Evolutionary conservation across 176 grass and related monocot species (phyloP), one percentile per base, ranked within the genome.

Genomic region (Elymus sibiricus): DNA sequence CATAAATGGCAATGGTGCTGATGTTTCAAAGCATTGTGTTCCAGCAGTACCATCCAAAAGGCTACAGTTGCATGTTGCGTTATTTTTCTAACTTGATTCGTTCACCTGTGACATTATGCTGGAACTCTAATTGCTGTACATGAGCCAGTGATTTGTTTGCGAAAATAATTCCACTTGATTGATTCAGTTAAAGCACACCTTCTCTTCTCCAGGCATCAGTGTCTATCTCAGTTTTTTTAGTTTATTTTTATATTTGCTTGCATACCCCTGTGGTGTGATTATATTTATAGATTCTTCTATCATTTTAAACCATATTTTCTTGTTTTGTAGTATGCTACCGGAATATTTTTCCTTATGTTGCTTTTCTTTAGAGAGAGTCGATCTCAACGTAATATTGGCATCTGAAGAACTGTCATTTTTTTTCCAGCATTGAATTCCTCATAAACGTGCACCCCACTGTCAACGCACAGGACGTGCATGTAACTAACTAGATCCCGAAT

Each of bases 111-210:
- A 77, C 26, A 76, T 32, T 35, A 78, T 87, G 66, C 31, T 32
- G 5, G 75, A 79, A 78, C 37, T 87, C 65, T 82, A 29, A 84
- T 53, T 82, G 96, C 95, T 82, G 92, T 40, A 29, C 90, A 97
- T 32, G 93, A 91, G 96, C 95, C 74, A 94, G 93, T 25, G 82
- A 92, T 66, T 86, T 79, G 3, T 98, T 98, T 70, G 95, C 96
- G 31, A 53, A 98, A 92, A 87, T 95, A 95, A 83, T 98, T 98
- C 87, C 96, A 98, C 87, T 98, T 98, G 82, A 98, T 98, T 16
- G 96, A 98, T 84, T 98, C 96, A 29, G 93, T 98, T 83, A 95
- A 98, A 89, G 93, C 96, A 84, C 95, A 98, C 90, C 93, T 98
- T 89, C 96, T 82, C 89, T 98, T 85, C 86, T 98, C 62, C 82